Evolutionary conservation across 140 eudicot species (phyloP).

Genomic region (Senecio squalidus): DNA sequence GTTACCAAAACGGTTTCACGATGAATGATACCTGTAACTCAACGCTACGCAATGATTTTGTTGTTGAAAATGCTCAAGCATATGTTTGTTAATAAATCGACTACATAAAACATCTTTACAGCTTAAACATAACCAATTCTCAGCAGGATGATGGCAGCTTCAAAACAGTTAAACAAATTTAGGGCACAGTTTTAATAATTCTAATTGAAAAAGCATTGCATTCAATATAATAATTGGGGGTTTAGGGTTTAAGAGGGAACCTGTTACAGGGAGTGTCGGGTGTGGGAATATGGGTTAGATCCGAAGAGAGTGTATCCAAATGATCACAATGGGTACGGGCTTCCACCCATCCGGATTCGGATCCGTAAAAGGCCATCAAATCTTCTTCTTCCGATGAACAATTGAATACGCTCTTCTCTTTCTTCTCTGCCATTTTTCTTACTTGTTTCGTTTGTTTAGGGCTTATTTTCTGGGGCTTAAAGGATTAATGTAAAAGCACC

Average conservation of each 20-base stretch:
- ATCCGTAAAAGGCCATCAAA: constrained; percentile 37
- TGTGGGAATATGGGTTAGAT: constrained; percentile 76
- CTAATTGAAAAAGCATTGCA: neutral
- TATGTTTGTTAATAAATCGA: constrained; percentile 88
- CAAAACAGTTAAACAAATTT: neutral
- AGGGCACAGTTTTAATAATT: neutral
- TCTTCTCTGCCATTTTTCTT: constrained; percentile 40
- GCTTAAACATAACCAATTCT: constrained; percentile 87
- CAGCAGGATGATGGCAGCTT: constrained; percentile 85
- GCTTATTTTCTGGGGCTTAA: too few species aligned
- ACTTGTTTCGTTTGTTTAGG: too few species aligned
- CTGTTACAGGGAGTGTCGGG: constrained; percentile 75
- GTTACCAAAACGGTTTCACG: too few species aligned
- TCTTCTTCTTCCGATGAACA: constrained; percentile 54
- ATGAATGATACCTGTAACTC: constrained; percentile 81
- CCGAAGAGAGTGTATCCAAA: constrained; percentile 48
- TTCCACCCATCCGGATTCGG: constrained; percentile 96
- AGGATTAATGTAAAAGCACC: too few species aligned
- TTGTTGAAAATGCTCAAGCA: constrained; percentile 76
- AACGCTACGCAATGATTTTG: constrained; percentile 60
- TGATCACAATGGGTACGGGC: constrained; percentile 90
- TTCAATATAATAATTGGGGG: constrained; percentile 2
- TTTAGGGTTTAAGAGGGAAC: constrained; percentile 30
- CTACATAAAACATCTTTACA: constrained; percentile 92
- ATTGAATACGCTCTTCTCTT: constrained; percentile 12